These are phyloP conservation scores for Ustilago crameri DNA, from an alignment of 1,284 basidiomycete species.

Conservation along the genomic window DNA sequence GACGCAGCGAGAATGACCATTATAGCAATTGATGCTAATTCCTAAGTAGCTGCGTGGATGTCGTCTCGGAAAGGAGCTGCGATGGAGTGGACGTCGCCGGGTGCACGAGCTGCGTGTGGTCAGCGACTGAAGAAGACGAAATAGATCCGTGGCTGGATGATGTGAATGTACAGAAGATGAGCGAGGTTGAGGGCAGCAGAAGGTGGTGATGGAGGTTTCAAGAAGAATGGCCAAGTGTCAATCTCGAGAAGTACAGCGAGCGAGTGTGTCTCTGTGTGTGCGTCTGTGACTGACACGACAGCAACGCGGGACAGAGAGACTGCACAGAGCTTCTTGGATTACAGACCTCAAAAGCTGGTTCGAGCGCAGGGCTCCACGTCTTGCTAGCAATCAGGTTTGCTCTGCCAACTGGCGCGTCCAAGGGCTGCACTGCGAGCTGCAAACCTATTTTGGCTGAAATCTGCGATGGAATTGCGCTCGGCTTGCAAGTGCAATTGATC, in stretches of 20 bases:
- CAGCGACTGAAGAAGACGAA: background rate
- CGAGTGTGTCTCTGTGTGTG: slow-evolving; percentile 9
- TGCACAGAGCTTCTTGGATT: slow-evolving; percentile 8
- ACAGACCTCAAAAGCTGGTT: slow-evolving; percentile 25
- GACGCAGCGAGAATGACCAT: slow-evolving; percentile 89
- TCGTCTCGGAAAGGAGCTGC: too few relatives aligned
- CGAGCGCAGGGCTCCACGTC: slow-evolving; percentile 48
- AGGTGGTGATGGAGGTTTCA: background rate
- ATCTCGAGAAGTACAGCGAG: slow-evolving; percentile 9
- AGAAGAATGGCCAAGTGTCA: slow-evolving; percentile 6
- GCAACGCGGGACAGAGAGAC: slow-evolving; percentile 13
- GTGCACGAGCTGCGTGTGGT: background rate
- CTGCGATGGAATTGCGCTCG: too few relatives aligned
- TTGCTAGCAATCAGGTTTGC: background rate
- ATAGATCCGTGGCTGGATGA: background rate
- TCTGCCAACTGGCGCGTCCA: slow-evolving; percentile 18
- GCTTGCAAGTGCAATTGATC: slow-evolving; percentile 17
- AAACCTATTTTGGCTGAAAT: background rate
- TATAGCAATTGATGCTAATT: background rate
- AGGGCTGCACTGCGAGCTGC: slow-evolving; percentile 1
- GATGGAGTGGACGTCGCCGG: too few relatives aligned
- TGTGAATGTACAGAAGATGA: background rate
- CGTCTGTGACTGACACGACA: slow-evolving; percentile 23
- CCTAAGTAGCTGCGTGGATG: background rate
- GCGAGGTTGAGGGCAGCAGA: too few relatives aligned